Evolutionary conservation across 129 eudicot species (phyloP), one percentile per base, ranked within the genome.

Genomic region (Pseudognaphalium luteoalbum): DNA sequence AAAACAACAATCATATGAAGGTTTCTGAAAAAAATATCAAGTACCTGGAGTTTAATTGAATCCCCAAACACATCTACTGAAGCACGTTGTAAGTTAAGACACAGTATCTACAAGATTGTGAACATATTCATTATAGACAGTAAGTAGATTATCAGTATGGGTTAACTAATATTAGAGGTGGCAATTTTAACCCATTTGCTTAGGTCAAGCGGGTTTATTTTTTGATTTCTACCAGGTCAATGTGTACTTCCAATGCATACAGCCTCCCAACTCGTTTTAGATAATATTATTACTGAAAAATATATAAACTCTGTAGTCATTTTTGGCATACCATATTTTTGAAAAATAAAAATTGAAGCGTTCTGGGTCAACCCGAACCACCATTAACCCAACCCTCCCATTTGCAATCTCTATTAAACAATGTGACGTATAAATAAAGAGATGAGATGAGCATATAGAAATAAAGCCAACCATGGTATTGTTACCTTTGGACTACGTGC

Each of bases 21-120:
- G 44, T 1, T 6, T 3, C 65, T 5, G 7, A n/a, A 1, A 75
- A 16, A 34, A 72, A 79, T 28, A 44, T 44, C 33, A 73, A 64
- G 78, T 83, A 94, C 98, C 97, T 74, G 81, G 84, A 91, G 86
- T 81, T 94, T 94, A 34, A 83, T 80, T 12, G 70, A 72, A 58
- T 94, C 92, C 51, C 96, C 98, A 81, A 78, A 87, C 59, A 78
- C 69, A 78, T 87, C 84, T 8, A 83, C 58, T 62, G 97, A 87
- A 80, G 91, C 92, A 67, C 98, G 98, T 75, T 94, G 98, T 37
- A 94, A 75, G 77, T 91, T 90, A 63, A 94, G 77, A 81, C 96
- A 94, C 33, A 94, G 80, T 70, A 94, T 89, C 98, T 94, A 86
- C 82, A 75, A 44, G 66, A 28, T 67, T 21, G 22, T 50, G 50